A percentile compares a stretch with the other conserved stretches of the same genome.
phyloP scores from a whole-genome alignment of 2,329 filamentous ascomycete species.

The Tricladium varicosporioides region DNA sequence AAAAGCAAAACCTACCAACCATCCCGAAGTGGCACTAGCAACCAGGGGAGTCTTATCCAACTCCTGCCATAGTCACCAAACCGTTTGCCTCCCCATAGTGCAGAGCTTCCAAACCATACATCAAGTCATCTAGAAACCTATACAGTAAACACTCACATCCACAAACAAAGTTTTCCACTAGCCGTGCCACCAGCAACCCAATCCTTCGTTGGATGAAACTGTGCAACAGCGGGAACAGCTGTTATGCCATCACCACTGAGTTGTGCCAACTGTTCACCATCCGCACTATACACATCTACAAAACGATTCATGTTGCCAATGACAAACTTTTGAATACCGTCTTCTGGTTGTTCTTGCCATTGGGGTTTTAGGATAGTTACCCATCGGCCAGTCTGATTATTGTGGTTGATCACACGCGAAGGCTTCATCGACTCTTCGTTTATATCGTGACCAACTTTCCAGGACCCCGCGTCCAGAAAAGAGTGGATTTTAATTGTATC shows the following conservation, averaged over 20 bases:
- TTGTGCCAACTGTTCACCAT: slow-evolving; percentile 86
- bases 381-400: slow-evolving; percentile 95
- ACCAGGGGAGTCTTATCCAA: neutral
- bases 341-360: slow-evolving; percentile 79
- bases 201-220: slow-evolving; percentile 82
- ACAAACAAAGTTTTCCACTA: slow-evolving; percentile 88
- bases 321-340: slow-evolving; percentile 81
- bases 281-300: slow-evolving; percentile 81
- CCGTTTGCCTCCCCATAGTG: neutral
- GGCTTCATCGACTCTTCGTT: slow-evolving; percentile 66
- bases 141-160: slow-evolving; percentile 56
- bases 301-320: slow-evolving; percentile 99
- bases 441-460: slow-evolving; percentile 58
- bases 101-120: too few species aligned
- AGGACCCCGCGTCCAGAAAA: slow-evolving; percentile 60
- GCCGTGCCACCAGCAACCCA: slow-evolving; percentile 93
- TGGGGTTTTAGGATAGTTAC: slow-evolving; percentile 80
- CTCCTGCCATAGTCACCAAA: neutral
- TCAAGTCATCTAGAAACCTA: too few species aligned
- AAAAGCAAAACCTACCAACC: neutral
- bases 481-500: slow-evolving; percentile 93
- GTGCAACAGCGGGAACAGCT: slow-evolving; percentile 87
- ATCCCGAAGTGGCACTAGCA: neutral
- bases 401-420: slow-evolving; percentile 69
- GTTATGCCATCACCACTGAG: slow-evolving; percentile 86